Conservation (phyloP, 1,139 yeast species). For the Geotrichum candidum region DNA sequence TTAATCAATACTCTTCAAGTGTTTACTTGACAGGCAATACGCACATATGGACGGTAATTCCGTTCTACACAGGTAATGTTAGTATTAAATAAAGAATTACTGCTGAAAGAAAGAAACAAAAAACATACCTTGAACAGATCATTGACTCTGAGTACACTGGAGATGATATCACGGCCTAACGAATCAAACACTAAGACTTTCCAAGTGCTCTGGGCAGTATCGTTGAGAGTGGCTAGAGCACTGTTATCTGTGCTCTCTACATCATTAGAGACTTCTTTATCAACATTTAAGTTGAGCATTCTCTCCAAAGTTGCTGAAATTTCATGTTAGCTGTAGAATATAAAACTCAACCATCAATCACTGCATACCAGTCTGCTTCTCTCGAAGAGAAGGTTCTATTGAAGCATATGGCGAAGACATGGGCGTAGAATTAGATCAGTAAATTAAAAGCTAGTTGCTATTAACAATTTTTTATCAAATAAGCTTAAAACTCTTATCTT, state of each 20-base stretch:
- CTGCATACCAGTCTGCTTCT: conserved; percentile 38
- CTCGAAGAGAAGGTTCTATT: conserved; percentile 34
- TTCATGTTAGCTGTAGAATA: conserved; percentile 15
- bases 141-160: conserved; percentile 84
- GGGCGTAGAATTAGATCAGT: not conserved
- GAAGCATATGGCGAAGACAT: not conserved
- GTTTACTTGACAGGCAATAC: not conserved
- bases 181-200: conserved; percentile 83
- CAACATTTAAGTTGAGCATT: conserved; percentile 74
- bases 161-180: conserved; percentile 75
- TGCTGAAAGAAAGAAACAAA: conserved; percentile 48
- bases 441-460: not conserved
- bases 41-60: conserved; percentile 77
- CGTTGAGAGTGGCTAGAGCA: conserved; percentile 15
- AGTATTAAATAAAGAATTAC: conserved; percentile 60
- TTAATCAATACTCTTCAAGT: not conserved
- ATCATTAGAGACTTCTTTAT: conserved; percentile 21
- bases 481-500: not conserved
- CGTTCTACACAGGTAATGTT: conserved; percentile 77
- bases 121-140: conserved; percentile 55
- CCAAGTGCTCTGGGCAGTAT: conserved; percentile 66
- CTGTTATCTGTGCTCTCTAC: conserved; percentile 32
- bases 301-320: conserved; percentile 54
- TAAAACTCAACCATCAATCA: too few relatives aligned
- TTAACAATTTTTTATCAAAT: not conserved